A percentile compares a stretch with the other conserved stretches of the same genome.
These are phyloP conservation scores for Penicillium crystallinum DNA, from an alignment of 495 filamentous ascomycete genomes.

Conservation along the genomic window DNA sequence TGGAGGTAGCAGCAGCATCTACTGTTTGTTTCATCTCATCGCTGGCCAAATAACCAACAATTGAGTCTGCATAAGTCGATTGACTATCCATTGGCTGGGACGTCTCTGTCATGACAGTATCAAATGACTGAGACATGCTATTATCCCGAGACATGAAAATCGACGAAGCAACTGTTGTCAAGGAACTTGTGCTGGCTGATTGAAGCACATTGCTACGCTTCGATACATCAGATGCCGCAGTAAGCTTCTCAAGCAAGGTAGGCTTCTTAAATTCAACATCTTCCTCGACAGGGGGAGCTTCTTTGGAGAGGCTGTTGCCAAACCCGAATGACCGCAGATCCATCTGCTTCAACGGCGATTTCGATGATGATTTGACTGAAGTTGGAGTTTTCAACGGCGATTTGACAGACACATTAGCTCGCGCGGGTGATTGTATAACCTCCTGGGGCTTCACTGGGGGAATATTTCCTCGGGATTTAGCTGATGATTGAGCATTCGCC, in stretches of 20 bases:
- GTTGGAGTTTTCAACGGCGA: background rate
- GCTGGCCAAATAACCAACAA: slow-evolving; percentile 23
- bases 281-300: background rate
- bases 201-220: background rate
- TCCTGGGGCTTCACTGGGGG: background rate
- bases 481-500: background rate
- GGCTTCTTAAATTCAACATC: slow-evolving; percentile 5
- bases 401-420: background rate
- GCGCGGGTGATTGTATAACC: background rate
- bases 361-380: background rate
- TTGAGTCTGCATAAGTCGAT: slow-evolving; percentile 31
- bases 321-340: background rate
- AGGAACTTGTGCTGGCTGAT: slow-evolving; percentile 20
- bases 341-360: background rate
- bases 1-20: slow-evolving; percentile 2
- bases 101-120: slow-evolving; percentile 28
- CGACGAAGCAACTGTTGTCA: slow-evolving; percentile 18
- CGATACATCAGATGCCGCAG: background rate
- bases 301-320: background rate
- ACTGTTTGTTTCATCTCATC: slow-evolving; percentile 19
- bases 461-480: background rate
- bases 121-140: slow-evolving; percentile 27
- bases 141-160: slow-evolving; percentile 13
- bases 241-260: background rate
- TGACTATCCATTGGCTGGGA: slow-evolving; percentile 27